Percentiles rank a stretch among this genome's conserved stretches.
These are phyloP conservation scores for Climacium dendroides DNA, from an alignment of 225 moss, liverwort and hornwort genomes.

Conservation along the genomic window DNA sequence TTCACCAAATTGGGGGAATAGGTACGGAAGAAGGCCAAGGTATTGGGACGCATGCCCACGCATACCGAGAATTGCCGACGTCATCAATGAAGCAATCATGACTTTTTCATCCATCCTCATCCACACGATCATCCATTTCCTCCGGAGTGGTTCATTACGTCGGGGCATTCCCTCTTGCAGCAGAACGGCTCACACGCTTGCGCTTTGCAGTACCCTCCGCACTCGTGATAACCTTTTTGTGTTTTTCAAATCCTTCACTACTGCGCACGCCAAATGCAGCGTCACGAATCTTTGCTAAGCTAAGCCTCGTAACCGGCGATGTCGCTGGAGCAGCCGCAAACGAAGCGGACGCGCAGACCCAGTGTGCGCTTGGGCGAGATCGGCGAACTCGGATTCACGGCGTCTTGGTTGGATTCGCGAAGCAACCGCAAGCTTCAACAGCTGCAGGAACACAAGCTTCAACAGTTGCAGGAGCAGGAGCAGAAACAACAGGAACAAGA, in stretches of 20 bases:
- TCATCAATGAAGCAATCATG: not conserved
- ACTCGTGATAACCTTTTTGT: too few species aligned
- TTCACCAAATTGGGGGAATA: not conserved
- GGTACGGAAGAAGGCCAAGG: not conserved
- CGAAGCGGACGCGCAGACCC: constrained; percentile 65
- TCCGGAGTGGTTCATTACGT: not conserved
- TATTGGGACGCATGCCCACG: not conserved
- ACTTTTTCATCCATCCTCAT: not conserved
- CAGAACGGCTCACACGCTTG: not conserved
- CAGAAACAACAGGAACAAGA: not conserved
- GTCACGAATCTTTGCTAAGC: not conserved
- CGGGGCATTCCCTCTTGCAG: not conserved
- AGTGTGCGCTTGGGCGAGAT: constrained; percentile 83
- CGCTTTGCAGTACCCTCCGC: not conserved
- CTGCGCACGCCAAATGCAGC: not conserved
- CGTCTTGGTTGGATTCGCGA: not conserved
- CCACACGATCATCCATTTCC: not conserved
- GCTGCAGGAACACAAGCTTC: not conserved
- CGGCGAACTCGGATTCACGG: constrained; percentile 52
- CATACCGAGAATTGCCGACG: not conserved
- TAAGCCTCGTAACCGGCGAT: not conserved
- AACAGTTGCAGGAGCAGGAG: not conserved
- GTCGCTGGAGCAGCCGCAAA: constrained; percentile 13
- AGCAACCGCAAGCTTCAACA: constrained; percentile 10
- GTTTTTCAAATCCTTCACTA: not conserved